Base-by-base conservation (phyloP, 768 basidiomycete species). In the Hericium erinaceus region DNA sequence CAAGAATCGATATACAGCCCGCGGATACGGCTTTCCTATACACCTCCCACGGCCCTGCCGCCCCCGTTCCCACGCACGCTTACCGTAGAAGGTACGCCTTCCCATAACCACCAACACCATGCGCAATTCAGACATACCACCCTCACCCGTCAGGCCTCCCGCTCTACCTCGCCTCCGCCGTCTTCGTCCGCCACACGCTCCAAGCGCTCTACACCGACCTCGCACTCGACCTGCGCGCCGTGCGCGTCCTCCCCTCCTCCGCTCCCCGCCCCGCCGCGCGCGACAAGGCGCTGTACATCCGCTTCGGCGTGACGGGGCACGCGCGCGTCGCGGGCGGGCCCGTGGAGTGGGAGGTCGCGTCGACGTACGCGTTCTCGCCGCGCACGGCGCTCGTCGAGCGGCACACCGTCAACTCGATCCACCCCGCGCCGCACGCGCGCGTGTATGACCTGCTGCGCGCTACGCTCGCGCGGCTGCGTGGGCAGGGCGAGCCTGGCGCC, bases 271-370 rank as follows among this genome's bases (percentile, higher is more conserved):
- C 56, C 41, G n/a, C 37, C 48, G 41, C 53, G 48, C 57, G 64
- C 20, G 62, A 65, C 46, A 57, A 61, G 15, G 78, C 75, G 53
- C 59, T 89, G 16, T 69, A 77, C 20, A 69, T 91, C 1, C 77
- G 78, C 3, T 70, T 85, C 39, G 70, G 68, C 50, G 83, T 89
- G 6, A 68, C 70, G 10, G 89, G 89, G 0, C 74, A 70, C 1
- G 78, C 79, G 2, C 77, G 89, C 15, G 81, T 92, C 38, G 86
- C 83, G 55, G 81, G 84, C 15, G 75, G 77, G 11, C 66, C 59
- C 0, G 77, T 77, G n/a, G 80, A 87, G 66, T 91, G 89, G 89
- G 79, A 85, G 60, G 79, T 89, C 86, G 76, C 81, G 64, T 87
- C 82, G 52, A 87, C 84, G 26, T 92, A 92, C 68, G 72, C 74